phyloP scores from a whole-genome alignment of 129 eudicot species.

The Flaveria ramosissima region DNA sequence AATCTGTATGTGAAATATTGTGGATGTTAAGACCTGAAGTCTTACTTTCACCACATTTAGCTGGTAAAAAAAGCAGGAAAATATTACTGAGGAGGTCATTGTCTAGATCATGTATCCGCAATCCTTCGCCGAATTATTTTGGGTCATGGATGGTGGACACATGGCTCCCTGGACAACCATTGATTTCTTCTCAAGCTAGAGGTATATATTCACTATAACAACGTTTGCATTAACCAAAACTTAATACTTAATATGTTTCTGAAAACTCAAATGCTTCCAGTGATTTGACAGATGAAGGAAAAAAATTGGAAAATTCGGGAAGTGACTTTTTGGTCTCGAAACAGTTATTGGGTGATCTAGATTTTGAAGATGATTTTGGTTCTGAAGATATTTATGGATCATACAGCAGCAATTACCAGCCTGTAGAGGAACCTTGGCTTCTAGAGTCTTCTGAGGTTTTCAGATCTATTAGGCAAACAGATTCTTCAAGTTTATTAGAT shows the following conservation, averaged over 20 bases:
- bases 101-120: slow-evolving; percentile 44
- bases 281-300: slow-evolving; percentile 78
- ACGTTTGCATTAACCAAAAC: not conserved
- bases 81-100: slow-evolving; percentile 40
- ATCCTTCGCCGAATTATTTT: slow-evolving; percentile 32
- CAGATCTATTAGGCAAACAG: slow-evolving; percentile 30
- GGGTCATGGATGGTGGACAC: slow-evolving; percentile 56
- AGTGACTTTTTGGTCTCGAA: slow-evolving; percentile 48
- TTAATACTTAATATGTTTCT: slow-evolving; percentile 49
- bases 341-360: slow-evolving; percentile 42
- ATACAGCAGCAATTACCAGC: slow-evolving; percentile 39
- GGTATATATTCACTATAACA: slow-evolving; percentile 48
- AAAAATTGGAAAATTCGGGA: slow-evolving; percentile 37
- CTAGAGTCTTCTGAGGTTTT: slow-evolving; percentile 46
- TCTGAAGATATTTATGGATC: slow-evolving; percentile 29
- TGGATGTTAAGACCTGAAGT: slow-evolving; percentile 44
- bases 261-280: slow-evolving; percentile 96
- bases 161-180: slow-evolving; percentile 39
- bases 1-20: slow-evolving; percentile 48
- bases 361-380: slow-evolving; percentile 27
- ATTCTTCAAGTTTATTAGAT: slow-evolving; percentile 32
- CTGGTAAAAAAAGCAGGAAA: slow-evolving; percentile 41
- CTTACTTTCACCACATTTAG: slow-evolving; percentile 38
- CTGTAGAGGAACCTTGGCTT: slow-evolving; percentile 94
- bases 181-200: slow-evolving; percentile 48